Conservation (phyloP, 257 asterid species). For the Gardenia jasminoides region DNA sequence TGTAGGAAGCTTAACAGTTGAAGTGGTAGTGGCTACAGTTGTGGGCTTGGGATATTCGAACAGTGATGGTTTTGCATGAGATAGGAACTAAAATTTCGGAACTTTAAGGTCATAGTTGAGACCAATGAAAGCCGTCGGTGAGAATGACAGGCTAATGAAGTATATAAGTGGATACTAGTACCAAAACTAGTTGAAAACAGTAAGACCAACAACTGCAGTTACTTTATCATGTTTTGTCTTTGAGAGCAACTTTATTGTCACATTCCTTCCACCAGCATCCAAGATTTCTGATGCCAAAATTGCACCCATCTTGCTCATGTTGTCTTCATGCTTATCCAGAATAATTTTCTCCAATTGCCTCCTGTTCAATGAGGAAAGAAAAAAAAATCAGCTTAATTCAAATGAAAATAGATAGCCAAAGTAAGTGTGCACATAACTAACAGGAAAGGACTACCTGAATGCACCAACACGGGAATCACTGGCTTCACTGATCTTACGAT, state of each 20-base stretch:
- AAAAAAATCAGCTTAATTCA: background rate
- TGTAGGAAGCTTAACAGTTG: constrained; percentile 81
- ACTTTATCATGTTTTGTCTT: constrained; percentile 86
- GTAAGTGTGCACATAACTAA: too few species aligned
- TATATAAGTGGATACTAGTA: too few species aligned
- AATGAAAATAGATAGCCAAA: too few species aligned
- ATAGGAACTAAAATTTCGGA: constrained; percentile 84
- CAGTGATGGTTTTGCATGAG: constrained; percentile 93
- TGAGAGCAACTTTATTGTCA: constrained; percentile 76
- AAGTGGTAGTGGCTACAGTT: constrained; percentile 60
- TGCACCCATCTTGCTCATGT: constrained; percentile 99
- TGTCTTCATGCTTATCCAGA: constrained; percentile 92
- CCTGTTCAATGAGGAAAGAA: constrained; percentile 43
- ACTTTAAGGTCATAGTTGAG: constrained; percentile 90
- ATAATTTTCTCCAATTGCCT: constrained; percentile 88
- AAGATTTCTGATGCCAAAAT: constrained; percentile 93
- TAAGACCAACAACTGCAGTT: too few species aligned
- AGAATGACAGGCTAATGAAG: too few species aligned
- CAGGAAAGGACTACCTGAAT: too few species aligned
- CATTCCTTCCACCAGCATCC: constrained; percentile 98
- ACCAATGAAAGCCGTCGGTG: too few species aligned
- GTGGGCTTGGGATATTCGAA: too few species aligned
- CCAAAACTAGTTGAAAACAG: too few species aligned
- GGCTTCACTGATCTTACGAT: constrained; percentile 93
- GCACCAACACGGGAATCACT: constrained; percentile 98